Conservation (phyloP, 306 rosid genomes). For the Quercus cerris region DNA sequence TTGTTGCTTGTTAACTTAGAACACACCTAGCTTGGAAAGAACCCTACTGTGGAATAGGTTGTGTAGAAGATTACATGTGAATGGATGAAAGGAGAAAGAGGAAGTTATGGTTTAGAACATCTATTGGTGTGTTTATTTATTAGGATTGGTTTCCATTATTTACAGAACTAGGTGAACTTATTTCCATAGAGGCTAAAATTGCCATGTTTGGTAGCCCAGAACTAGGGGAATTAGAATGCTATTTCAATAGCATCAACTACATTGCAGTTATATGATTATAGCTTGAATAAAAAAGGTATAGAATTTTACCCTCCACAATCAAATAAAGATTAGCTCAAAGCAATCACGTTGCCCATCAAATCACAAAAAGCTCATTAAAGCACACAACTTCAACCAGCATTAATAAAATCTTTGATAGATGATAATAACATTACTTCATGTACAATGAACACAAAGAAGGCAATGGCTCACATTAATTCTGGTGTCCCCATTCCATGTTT, state of each 20-base stretch:
- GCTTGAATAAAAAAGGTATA: neutral
- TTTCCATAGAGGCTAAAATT: neutral
- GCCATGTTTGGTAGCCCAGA: neutral
- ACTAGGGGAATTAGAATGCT: neutral
- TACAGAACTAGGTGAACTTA: neutral
- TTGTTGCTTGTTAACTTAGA: neutral
- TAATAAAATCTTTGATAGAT: neutral
- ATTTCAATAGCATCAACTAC: neutral
- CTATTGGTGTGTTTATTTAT: neutral
- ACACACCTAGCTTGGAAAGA: neutral
- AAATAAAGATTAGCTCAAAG: neutral
- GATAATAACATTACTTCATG: too few species aligned
- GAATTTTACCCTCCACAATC: neutral
- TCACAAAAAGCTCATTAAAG: neutral
- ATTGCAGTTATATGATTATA: neutral
- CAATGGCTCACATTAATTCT: too few species aligned
- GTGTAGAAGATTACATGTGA: neutral
- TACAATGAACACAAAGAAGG: too few species aligned
- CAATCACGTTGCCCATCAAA: neutral
- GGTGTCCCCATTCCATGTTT: conserved; percentile 16
- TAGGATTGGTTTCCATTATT: neutral
- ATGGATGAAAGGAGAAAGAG: neutral
- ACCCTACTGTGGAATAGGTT: too few species aligned
- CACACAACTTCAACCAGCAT: conserved; percentile 18
- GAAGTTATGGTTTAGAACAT: neutral